Evolutionary conservation across 2,329 filamentous ascomycete genomes (phyloP).

Genomic region (Fusarium sambucinum): DNA sequence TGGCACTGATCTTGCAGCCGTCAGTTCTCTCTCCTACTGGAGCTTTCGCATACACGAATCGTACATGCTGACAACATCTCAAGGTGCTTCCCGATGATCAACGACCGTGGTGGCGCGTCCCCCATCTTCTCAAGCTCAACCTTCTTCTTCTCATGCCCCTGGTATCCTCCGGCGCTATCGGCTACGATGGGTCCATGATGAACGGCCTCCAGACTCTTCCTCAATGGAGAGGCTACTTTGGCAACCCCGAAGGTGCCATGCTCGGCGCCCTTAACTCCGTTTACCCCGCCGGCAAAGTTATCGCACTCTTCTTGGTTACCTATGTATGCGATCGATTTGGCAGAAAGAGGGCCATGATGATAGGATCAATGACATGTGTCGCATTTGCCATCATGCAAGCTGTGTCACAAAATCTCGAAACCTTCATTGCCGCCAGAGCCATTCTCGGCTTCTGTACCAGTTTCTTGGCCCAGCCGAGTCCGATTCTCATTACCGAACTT

Average conservation of each 20-base stretch:
- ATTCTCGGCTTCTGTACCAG: conserved; percentile 51
- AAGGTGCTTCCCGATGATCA: conserved; percentile 57
- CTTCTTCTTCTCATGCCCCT: conserved; percentile 58
- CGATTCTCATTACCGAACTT: conserved; percentile 52
- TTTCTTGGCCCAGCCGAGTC: conserved; percentile 50
- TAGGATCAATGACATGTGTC: conserved; percentile 51
- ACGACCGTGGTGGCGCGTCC: conserved; percentile 57
- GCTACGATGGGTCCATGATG: conserved; percentile 62
- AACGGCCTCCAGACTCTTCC: conserved; percentile 59
- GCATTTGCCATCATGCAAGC: conserved; percentile 52
- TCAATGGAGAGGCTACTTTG: conserved; percentile 58
- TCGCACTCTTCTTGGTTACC: conserved; percentile 53
- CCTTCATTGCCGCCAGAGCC: conserved; percentile 50
- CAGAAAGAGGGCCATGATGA: conserved; percentile 54
- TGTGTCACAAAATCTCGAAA: conserved; percentile 41
- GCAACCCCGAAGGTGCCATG: conserved; percentile 52
- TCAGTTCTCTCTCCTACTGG: not conserved
- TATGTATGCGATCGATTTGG: conserved; percentile 56
- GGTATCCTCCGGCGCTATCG: conserved; percentile 57
- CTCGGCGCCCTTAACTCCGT: conserved; percentile 55
- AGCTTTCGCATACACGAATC: accelerated
- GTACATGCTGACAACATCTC: not conserved
- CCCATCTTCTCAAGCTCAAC: conserved; percentile 59
- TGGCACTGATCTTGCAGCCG: conserved; percentile 35
- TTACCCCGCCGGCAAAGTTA: conserved; percentile 56